A percentile compares a stretch with the other conserved stretches of the same genome.
Evolutionary conservation across 2,329 filamentous ascomycete species (phyloP).

Genomic region (Fusarium sulawesiense): DNA sequence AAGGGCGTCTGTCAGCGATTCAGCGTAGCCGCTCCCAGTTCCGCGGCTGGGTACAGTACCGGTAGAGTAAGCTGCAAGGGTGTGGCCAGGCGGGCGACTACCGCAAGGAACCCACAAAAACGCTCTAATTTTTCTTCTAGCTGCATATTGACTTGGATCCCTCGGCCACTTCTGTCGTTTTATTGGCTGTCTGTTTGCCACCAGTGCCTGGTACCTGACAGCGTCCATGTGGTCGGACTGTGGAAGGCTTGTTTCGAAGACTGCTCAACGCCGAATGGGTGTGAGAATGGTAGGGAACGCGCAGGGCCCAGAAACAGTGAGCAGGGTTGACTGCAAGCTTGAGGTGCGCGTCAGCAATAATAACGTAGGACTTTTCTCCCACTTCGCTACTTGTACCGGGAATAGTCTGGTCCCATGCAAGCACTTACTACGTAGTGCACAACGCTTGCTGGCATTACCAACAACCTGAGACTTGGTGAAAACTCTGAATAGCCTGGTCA

Average conservation of each 20-base stretch:
- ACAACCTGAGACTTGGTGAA: constrained; percentile 29
- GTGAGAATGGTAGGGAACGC: constrained; percentile 24
- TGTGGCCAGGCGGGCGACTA: constrained; percentile 27
- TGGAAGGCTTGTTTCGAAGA: constrained; percentile 50
- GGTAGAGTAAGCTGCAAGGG: constrained; percentile 17
- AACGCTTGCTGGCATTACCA: constrained; percentile 15
- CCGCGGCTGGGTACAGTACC: constrained; percentile 30
- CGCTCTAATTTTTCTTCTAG: constrained; percentile 46
- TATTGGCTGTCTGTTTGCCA: constrained; percentile 49
- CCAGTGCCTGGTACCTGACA: constrained; percentile 57
- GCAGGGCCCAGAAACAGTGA: constrained; percentile 9
- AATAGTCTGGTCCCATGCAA: constrained; percentile 35
- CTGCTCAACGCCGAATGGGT: constrained; percentile 19
- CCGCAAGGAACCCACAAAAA: constrained; percentile 35
- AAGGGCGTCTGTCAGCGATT: constrained; percentile 38
- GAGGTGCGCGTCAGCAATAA: constrained; percentile 25
- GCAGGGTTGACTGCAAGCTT: constrained; percentile 11
- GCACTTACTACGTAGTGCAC: constrained; percentile 29
- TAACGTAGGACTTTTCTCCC: constrained; percentile 12
- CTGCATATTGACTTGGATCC: constrained; percentile 28
- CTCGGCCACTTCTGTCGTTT: constrained; percentile 9
- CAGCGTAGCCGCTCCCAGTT: constrained; percentile 25
- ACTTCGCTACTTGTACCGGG: constrained; percentile 7
- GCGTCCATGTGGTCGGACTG: constrained; percentile 54
- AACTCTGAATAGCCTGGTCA: constrained; percentile 28